Evolutionary conservation across 257 asterid genomes (phyloP).

Genomic region (Plantago elongata): DNA sequence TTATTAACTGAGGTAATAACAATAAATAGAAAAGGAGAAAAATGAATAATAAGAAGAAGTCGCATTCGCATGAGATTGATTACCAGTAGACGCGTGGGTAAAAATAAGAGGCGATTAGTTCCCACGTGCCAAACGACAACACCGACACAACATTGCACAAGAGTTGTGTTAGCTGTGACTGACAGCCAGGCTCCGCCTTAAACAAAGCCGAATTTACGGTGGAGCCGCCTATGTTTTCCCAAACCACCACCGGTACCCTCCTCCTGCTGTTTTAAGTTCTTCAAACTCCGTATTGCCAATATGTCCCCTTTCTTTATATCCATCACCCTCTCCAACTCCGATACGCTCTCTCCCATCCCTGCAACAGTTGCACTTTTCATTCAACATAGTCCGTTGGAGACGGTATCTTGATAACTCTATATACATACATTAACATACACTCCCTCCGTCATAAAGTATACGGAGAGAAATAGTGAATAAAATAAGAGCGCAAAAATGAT

Average conservation of each 20-base stretch:
- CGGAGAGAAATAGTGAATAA: too few relatives aligned
- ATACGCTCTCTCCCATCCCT: conserved; percentile 30
- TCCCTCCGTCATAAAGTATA: too few relatives aligned
- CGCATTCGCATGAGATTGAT: neutral
- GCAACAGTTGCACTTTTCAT: too few relatives aligned
- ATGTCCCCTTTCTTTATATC: conserved; percentile 38
- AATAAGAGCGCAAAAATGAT: too few relatives aligned
- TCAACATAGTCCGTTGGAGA: too few relatives aligned
- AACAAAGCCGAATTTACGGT: conserved; percentile 60
- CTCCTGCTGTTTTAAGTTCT: conserved; percentile 40
- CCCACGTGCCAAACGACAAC: conserved; percentile 24
- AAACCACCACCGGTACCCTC: neutral
- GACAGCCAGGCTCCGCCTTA: conserved; percentile 23
- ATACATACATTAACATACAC: too few relatives aligned
- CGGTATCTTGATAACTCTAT: too few relatives aligned
- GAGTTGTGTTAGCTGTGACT: neutral
- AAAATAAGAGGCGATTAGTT: neutral
- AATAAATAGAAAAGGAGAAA: neutral
- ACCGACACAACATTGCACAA: conserved; percentile 2
- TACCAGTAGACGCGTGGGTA: neutral
- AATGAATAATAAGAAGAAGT: neutral
- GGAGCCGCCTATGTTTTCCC: conserved; percentile 31
- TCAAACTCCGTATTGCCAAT: conserved; percentile 51
- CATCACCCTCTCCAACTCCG: conserved; percentile 26
- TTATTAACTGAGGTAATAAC: neutral